Percentiles rank a stretch among this genome's conserved stretches.
Conservation (phyloP, 2,329 filamentous ascomycete genomes). For the Venturia effusa region DNA sequence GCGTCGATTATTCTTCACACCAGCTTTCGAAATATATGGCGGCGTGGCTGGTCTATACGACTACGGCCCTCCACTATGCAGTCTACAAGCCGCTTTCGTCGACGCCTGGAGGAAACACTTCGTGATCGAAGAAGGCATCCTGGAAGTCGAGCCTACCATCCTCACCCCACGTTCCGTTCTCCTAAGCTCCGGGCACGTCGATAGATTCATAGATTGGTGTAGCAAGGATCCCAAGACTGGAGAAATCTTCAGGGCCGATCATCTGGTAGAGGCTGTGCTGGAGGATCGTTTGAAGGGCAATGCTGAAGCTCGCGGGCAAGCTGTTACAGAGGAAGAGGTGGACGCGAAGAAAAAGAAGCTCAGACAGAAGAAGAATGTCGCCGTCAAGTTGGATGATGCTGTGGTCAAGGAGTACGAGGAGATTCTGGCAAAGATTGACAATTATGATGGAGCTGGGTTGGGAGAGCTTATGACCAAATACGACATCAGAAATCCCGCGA, state of each 20-base stretch:
- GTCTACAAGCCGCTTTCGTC: slow-evolving; percentile 77
- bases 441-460: slow-evolving; percentile 10
- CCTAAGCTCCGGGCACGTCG: slow-evolving; percentile 88
- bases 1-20: slow-evolving; percentile 49
- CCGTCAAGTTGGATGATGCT: slow-evolving; percentile 75
- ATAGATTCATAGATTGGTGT: slow-evolving; percentile 68
- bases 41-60: slow-evolving; percentile 68
- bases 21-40: slow-evolving; percentile 85
- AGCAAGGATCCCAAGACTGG: slow-evolving; percentile 97
- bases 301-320: slow-evolving; percentile 81
- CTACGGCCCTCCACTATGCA: slow-evolving; percentile 81
- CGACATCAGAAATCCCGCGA: slow-evolving; percentile 79
- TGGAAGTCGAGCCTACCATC: slow-evolving; percentile 89
- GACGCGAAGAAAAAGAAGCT: slow-evolving; percentile 78
- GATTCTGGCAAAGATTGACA: slow-evolving; percentile 57
- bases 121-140: slow-evolving; percentile 86
- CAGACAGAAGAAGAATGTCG: slow-evolving; percentile 43
- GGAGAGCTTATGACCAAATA: slow-evolving; percentile 83
- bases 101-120: slow-evolving; percentile 91
- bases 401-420: slow-evolving; percentile 85
- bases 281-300: slow-evolving; percentile 80
- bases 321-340: slow-evolving; percentile 56
- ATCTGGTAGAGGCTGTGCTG: slow-evolving; percentile 90
- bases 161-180: slow-evolving; percentile 87
- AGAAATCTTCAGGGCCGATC: slow-evolving; percentile 91